Base-by-base conservation (phyloP, 352 stramenopile genomes). In the Pythium sukuiense region DNA sequence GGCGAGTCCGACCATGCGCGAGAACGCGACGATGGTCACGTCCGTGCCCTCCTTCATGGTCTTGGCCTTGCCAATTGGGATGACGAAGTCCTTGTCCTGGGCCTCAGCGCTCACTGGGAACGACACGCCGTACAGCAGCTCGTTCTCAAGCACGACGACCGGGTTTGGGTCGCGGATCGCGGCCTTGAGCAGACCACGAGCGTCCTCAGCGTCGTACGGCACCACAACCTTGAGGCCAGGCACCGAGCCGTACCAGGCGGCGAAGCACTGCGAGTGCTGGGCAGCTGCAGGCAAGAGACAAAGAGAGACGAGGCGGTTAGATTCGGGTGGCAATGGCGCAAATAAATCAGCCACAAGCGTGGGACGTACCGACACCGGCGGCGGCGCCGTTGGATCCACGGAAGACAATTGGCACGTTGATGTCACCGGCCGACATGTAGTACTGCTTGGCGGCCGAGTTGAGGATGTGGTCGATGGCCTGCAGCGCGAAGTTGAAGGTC, bases 401-500 rank as follows among this genome's bases (percentile, higher is more conserved):
- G 87, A 99, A 99, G 32, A 99, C 98, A 71, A 99, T 99, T 13
- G 98, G 98, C 67, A 98, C 97, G 61, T 92, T 89, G 71, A 99
- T 98, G 76, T 99, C 90, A 46, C 98, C 98, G 55, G 93, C 97
- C 61, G 84, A 98, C 98, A 99, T 99, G 89, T 99, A 99, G 73
- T 97, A 99, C 68, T 99, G 97, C 87, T 99, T 99, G 61, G 98
- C 98, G n/a, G 97, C 97, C 63, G 91, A 98, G 80, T 99, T 99
- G 56, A 99, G 90, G 72, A 99, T 98, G 76, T 99, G 98, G 87
- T 99, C 98, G 71, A 99, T 99, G 32, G 97, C 97, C 74, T 99
- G 97, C 94, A 99, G 99, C 63, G 96, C 96, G 79, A 99, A 99
- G 83, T 99, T 99, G 76, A 99, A 99, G 29, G 98, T 99, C 98